phyloP scores from a whole-genome alignment of 176 grass and related monocot species.

The Oryza australiensis region DNA sequence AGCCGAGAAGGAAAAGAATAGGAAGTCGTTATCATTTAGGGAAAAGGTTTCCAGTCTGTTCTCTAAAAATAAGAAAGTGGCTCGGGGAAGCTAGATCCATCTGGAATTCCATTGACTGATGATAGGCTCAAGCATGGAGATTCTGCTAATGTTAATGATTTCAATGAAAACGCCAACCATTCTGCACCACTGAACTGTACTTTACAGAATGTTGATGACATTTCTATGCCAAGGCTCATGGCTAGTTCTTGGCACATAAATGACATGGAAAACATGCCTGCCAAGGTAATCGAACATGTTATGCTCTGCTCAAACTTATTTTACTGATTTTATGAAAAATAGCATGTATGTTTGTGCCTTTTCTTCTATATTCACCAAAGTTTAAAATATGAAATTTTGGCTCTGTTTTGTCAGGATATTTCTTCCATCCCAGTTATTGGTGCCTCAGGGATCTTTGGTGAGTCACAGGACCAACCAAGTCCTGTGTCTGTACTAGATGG shows the following conservation, averaged over 20 bases:
- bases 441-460: constrained; percentile 36
- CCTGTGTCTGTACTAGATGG: constrained; percentile 73
- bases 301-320: neutral
- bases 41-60: constrained; percentile 82
- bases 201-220: constrained; percentile 23
- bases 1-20: constrained; percentile 55
- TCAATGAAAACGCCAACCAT: constrained; percentile 29
- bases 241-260: constrained; percentile 40
- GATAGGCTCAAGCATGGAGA: constrained; percentile 24
- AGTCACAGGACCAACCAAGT: constrained; percentile 64
- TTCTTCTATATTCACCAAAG: neutral
- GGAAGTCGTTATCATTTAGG: constrained; percentile 67
- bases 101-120: constrained; percentile 1
- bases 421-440: constrained; percentile 50
- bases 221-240: constrained; percentile 21
- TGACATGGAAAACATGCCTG: constrained; percentile 23
- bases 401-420: constrained; percentile 49
- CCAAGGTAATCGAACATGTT: constrained; percentile 55
- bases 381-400: constrained; percentile 19
- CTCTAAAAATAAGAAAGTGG: constrained; percentile 67
- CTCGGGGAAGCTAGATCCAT: constrained; percentile 35
- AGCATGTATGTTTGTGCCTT: neutral
- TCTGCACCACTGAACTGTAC: constrained; percentile 3
- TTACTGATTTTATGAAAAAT: neutral
- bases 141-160: constrained; percentile 12